Evolutionary conservation across 768 basidiomycete species (phyloP).

Genomic region (Tylopilus subfusipes): DNA sequence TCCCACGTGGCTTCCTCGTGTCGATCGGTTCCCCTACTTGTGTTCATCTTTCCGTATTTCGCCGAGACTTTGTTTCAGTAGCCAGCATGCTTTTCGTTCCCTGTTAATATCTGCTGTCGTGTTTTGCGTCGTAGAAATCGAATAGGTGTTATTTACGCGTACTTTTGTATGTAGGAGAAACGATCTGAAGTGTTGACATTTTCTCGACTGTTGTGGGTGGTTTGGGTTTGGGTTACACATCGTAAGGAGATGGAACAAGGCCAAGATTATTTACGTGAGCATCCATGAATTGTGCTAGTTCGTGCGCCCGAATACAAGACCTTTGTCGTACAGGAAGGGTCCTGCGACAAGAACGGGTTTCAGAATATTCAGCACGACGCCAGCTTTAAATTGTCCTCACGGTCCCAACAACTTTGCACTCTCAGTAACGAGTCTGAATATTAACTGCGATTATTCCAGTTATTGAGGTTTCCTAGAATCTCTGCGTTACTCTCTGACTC

Average conservation of each 20-base stretch:
- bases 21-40: background rate
- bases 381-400: background rate
- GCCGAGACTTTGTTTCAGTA: background rate
- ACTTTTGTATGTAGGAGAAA: background rate
- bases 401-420: too few relatives aligned
- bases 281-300: background rate
- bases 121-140: conserved; percentile 1
- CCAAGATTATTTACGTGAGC: background rate
- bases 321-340: too few relatives aligned
- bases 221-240: too few relatives aligned
- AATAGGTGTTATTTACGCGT: conserved; percentile 1
- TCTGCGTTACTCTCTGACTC: too few relatives aligned
- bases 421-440: background rate
- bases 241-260: background rate
- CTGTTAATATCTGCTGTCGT: conserved; percentile 1
- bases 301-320: too few relatives aligned
- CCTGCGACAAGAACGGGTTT: background rate
- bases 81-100: conserved; percentile 2
- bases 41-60: background rate
- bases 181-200: background rate
- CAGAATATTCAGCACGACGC: background rate
- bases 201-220: background rate
- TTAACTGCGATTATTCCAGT: too few relatives aligned
- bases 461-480: too few relatives aligned
- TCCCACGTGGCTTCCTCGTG: background rate